Evolutionary conservation across 139 green algal genomes (phyloP).

Genomic region (Coelastrella sp.): DNA sequence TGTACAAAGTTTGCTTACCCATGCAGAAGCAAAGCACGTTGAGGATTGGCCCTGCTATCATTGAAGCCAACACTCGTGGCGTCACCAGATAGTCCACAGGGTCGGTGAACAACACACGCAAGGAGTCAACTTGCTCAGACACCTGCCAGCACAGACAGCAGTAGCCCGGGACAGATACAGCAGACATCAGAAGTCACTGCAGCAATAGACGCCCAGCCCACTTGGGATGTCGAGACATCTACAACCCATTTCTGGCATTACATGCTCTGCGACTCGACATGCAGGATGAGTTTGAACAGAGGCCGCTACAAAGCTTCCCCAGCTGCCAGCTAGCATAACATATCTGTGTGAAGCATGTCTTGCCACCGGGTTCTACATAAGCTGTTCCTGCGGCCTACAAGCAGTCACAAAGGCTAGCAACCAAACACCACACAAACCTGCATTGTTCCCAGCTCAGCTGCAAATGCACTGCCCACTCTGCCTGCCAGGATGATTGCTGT

Average conservation of each 20-base stretch:
- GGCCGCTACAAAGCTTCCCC: too few species aligned
- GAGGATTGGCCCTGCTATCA: conserved; percentile 94
- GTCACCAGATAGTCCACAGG: conserved; percentile 99
- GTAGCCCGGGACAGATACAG: background rate
- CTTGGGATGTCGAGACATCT: too few species aligned
- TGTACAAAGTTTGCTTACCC: conserved; percentile 60
- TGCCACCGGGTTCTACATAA: too few species aligned
- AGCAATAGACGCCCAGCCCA: too few species aligned
- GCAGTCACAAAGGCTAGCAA: background rate
- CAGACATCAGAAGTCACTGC: background rate
- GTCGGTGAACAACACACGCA: conserved; percentile 95
- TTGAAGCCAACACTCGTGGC: conserved; percentile 93
- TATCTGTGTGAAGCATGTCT: too few species aligned
- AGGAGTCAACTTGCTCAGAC: conserved; percentile 98
- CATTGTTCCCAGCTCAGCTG: conserved; percentile 99
- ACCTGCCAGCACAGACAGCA: conserved; percentile 72
- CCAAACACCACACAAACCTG: conserved; percentile 65
- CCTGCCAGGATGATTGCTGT: conserved; percentile 99
- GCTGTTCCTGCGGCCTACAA: too few species aligned
- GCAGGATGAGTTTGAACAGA: too few species aligned
- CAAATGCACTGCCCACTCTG: conserved; percentile 95
- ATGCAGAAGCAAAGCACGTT: conserved; percentile 98
- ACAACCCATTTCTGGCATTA: too few species aligned
- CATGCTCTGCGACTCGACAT: too few species aligned
- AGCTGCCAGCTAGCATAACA: too few species aligned